phyloP scores from a whole-genome alignment of 768 basidiomycete genomes.

The Suillus tomentosus region DNA sequence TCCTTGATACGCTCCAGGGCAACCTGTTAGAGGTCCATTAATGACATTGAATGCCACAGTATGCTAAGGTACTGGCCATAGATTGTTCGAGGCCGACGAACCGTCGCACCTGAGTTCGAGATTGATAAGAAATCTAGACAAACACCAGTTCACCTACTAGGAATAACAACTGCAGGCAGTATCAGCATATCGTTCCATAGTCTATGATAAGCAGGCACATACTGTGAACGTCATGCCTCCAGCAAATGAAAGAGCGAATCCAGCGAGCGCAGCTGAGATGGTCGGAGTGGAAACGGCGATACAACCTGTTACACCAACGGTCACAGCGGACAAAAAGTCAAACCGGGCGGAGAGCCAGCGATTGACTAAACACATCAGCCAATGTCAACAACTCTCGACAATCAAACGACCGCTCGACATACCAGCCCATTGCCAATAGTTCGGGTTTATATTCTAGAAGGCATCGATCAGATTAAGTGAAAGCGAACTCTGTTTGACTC shows the following conservation, averaged over 20 bases:
- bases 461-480: constrained; percentile 6
- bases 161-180: constrained; percentile 50
- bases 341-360: constrained; percentile 91
- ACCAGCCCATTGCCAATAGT: constrained; percentile 94
- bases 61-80: constrained; percentile 57
- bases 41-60: background rate
- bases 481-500: constrained; percentile 25
- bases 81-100: constrained; percentile 90
- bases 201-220: constrained; percentile 20
- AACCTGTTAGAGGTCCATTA: constrained; percentile 46
- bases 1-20: constrained; percentile 90
- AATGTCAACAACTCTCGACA: background rate
- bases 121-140: constrained; percentile 8
- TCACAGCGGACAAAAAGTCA: constrained; percentile 72
- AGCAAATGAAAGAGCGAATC: constrained; percentile 86
- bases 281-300: constrained; percentile 67
- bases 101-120: constrained; percentile 54
- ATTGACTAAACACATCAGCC: constrained; percentile 55
- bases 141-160: constrained; percentile 41
- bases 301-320: constrained; percentile 73
- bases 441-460: constrained; percentile 62
- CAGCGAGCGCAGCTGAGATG: constrained; percentile 80
- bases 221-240: constrained; percentile 73
- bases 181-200: constrained; percentile 20
- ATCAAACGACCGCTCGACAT: constrained; percentile 19